These are phyloP conservation scores for Astrothelium subdiscretum DNA, from an alignment of 495 filamentous ascomycete genomes.

Conservation along the genomic window DNA sequence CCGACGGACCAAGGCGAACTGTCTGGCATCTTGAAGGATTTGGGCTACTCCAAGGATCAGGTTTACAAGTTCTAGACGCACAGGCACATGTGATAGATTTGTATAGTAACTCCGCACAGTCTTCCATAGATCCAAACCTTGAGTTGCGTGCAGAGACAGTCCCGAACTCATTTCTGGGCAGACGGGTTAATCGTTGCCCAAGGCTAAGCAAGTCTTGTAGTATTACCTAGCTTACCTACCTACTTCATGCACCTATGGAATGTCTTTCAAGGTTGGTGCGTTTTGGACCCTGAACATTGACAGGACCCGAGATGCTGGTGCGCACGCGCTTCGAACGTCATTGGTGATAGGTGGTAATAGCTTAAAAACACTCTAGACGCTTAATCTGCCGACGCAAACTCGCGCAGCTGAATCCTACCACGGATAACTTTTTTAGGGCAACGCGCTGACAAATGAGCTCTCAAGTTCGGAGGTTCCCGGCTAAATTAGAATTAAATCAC, in stretches of 20 bases:
- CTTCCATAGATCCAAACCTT: neutral
- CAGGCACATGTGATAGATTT: neutral
- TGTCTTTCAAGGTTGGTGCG: no score
- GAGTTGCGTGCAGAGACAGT: neutral
- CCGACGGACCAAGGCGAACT: slow-evolving; percentile 90
- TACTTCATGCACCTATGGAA: no score
- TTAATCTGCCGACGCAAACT: neutral
- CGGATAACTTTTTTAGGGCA: neutral
- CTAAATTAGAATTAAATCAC: neutral
- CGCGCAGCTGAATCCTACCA: neutral
- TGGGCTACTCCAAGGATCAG: slow-evolving; percentile 86
- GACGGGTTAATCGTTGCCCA: neutral
- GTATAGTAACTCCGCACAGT: neutral
- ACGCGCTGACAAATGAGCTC: neutral
- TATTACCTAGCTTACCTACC: no score
- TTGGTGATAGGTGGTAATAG: neutral
- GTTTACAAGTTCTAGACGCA: slow-evolving; percentile 88
- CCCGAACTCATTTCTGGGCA: neutral
- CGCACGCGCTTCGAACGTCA: neutral
- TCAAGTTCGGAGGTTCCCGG: neutral
- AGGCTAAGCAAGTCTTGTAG: no score
- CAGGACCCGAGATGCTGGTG: neutral
- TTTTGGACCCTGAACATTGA: neutral
- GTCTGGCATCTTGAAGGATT: slow-evolving; percentile 67
- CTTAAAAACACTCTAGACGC: neutral